Evolutionary conservation across 805 yeast genomes (phyloP).

Genomic region (Dipodascus albidus): DNA sequence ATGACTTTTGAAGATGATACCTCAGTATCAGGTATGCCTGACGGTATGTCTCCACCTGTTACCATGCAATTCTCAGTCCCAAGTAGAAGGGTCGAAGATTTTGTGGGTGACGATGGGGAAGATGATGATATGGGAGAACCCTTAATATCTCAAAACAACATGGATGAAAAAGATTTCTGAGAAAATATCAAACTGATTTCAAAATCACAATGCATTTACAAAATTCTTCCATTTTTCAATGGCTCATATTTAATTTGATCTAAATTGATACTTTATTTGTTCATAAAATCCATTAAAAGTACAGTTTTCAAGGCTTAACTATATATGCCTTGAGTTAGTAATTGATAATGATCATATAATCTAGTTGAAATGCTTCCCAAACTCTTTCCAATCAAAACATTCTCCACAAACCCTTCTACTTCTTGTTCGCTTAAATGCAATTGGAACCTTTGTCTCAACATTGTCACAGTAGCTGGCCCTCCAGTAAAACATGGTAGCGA

Average conservation of each 20-base stretch:
- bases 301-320: slow-evolving; percentile 7
- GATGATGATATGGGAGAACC: neutral
- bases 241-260: no score
- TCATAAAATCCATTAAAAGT: neutral
- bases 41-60: slow-evolving; percentile 19
- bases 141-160: no score
- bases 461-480: slow-evolving; percentile 72
- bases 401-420: slow-evolving; percentile 69
- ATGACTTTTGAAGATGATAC: slow-evolving; percentile 3
- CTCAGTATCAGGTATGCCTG: slow-evolving; percentile 12
- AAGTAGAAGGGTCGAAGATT: neutral
- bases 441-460: slow-evolving; percentile 67
- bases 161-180: no score
- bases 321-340: slow-evolving; percentile 91
- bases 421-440: slow-evolving; percentile 62
- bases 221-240: no score
- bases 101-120: neutral
- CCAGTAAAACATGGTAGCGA: slow-evolving; percentile 82
- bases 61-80: slow-evolving; percentile 12
- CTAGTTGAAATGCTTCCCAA: slow-evolving; percentile 82
- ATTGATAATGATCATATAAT: slow-evolving; percentile 88
- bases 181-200: no score
- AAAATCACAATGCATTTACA: no score
- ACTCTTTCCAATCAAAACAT: slow-evolving; percentile 63
- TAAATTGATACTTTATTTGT: no score